Base-by-base conservation (phyloP, 164 flowering plant species). In the Piper longum region DNA sequence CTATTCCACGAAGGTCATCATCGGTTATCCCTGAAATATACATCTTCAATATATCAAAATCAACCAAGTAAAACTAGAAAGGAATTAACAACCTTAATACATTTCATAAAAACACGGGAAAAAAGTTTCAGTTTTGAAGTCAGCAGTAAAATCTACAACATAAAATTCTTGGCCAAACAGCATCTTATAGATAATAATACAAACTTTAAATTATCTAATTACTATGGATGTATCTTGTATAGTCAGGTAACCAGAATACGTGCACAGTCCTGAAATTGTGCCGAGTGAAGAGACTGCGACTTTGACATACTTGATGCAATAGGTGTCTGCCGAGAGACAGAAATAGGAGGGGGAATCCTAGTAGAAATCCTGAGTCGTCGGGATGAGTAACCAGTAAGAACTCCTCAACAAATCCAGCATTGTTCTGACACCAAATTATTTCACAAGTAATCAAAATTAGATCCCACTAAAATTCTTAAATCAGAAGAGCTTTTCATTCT, bases 1-100 rank as follows among this genome's bases (percentile, higher is more conserved):
- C 93, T 73, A 93, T 86, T 77, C 91, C 99, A 41, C 97, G 93
- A 44, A 95, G 91, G 61, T 95, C 99, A 69, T 89, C 98, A 73
- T 95, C 96, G 56, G 84, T 79, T 57, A 91, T 78, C 67, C 96
- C 99, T 95, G 79, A 62, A 67, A 73, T 41, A 48, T 48, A 48
- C 14, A 14, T 48, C 52, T 26, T 26, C 1, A 26, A 26, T 26
- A 26, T 26, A 26, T 26, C 36, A 26, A 48, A 6, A 9, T 12
- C 9, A 48, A 48, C n/a, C 68, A 17, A 57, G 56, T 58, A 67
- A 56, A 16, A 18, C 42, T 4, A 67, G 60, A 40, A 41, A 54
- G 54, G 43, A 26, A 26, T 26, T 26, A 26, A 26, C 36, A 26
- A 26, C 36, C 36, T 26, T 26, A 2, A 26, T 26, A 26, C 36